Evolutionary conservation across 192 early-diverging fungal genomes (phyloP), one percentile per base, ranked within the genome.

Genomic region (Umbelopsis ramanniana): DNA sequence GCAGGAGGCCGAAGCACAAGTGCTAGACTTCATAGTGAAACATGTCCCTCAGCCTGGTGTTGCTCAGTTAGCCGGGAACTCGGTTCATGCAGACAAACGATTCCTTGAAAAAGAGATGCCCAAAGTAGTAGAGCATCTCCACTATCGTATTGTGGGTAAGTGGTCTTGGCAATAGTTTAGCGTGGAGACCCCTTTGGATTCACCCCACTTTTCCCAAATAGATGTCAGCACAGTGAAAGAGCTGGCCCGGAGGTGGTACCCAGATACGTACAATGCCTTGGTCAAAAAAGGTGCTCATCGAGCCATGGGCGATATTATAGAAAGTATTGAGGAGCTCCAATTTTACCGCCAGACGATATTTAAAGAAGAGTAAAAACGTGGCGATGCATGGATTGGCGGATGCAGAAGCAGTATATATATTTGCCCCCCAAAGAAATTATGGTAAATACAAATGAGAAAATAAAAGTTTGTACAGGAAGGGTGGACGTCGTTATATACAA

Each of bases 211-310:
- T 29, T 57, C 43, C 6, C 35, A 40, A 2, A 50, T 86, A 67
- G 97, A 99, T 75, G 97, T 99, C 10, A 92, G 90, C 74, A 95
- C 94, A 1, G 74, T 99, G 52, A 97, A 97, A 75, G 97, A 99
- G 76, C 80, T 98, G 46, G 81, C 88, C 1, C 80, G 86, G 24
- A 78, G 96, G 46, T 99, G 96, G 96, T 89, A 88, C 69, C 79
- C 75, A 46, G 52, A 55, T 1, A 45, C 71, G 4, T 87, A 86
- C 7, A 68, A 79, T 1, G 81, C 86, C 15, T 79, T 89, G 46
- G 53, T 57, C 1, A 74, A 72, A 14, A 97, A 98, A 74, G 76
- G 81, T 52, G 53, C 78, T 0, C 94, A 96, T 78, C 78, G 95
- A 46, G 95, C 97, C 1, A 71, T 97, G 70, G 97, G 95, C 68